A percentile compares a stretch with the other conserved stretches of the same genome.
These are phyloP conservation scores for Verticillium isaacii DNA, from an alignment of 2,329 filamentous ascomycete species.

Conservation along the genomic window DNA sequence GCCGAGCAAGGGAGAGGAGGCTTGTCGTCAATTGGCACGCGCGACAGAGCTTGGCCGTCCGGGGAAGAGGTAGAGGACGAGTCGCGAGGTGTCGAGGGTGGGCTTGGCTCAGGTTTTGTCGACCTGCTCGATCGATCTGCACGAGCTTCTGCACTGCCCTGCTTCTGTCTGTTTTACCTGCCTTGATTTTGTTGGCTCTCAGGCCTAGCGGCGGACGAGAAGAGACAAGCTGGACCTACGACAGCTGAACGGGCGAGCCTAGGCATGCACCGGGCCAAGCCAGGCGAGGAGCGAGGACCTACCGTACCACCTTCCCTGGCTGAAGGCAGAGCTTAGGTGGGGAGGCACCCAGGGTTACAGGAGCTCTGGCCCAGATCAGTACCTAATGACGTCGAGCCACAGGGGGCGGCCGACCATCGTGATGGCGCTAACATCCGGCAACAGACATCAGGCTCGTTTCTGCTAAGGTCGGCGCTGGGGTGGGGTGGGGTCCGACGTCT, in stretches of 20 bases:
- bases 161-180: not conserved
- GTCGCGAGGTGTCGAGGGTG: not conserved
- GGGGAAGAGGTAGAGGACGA: not conserved
- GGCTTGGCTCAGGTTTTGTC: not conserved
- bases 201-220: not conserved
- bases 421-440: no score
- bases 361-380: not conserved
- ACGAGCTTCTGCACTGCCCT: not conserved
- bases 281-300: no score
- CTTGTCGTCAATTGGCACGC: not conserved
- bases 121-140: not conserved
- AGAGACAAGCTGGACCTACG: not conserved
- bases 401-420: not conserved
- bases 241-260: not conserved
- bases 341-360: not conserved
- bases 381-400: not conserved
- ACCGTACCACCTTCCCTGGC: not conserved
- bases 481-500: no score
- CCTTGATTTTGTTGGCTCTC: not conserved
- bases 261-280: not conserved
- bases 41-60: not conserved
- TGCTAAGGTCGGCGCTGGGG: no score
- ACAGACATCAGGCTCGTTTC: no score
- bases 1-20: not conserved
- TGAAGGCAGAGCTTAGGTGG: not conserved